phyloP scores from a whole-genome alignment of 306 rosid genomes.

The Cicer chorassanicum region DNA sequence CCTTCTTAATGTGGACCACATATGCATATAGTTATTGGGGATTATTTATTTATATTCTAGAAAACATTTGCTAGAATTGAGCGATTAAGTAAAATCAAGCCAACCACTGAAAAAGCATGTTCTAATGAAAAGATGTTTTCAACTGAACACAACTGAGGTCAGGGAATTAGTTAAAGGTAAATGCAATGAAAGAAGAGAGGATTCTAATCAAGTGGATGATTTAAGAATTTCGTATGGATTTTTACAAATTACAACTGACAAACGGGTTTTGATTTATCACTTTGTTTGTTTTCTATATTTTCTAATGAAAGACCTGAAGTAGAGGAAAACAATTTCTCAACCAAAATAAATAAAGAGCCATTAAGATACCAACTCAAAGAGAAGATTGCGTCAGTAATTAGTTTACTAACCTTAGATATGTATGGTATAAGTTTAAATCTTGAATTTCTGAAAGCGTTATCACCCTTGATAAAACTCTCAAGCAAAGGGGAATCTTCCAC shows the following conservation, averaged over 20 bases:
- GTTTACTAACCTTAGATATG: constrained; percentile 75
- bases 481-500: constrained; percentile 74
- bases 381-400: constrained; percentile 9
- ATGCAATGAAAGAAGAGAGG: constrained; percentile 32
- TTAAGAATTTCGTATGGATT: constrained; percentile 14
- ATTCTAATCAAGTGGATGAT: constrained; percentile 22
- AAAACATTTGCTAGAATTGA: constrained; percentile 27
- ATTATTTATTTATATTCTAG: constrained; percentile 18
- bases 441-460: constrained; percentile 79
- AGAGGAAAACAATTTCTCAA: constrained; percentile 28
- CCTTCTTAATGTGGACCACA: constrained; percentile 20
- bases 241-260: constrained; percentile 5
- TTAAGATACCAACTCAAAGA: constrained; percentile 32
- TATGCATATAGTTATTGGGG: constrained; percentile 13
- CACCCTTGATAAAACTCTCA: constrained; percentile 77
- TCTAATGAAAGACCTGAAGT: neutral
- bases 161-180: constrained; percentile 19
- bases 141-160: constrained; percentile 13
- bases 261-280: constrained; percentile 14
- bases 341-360: neutral
- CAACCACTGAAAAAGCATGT: constrained; percentile 32
- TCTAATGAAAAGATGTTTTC: constrained; percentile 6
- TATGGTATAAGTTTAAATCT: constrained; percentile 97
- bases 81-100: constrained; percentile 25
- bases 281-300: constrained; percentile 21